phyloP scores from a whole-genome alignment of 2,329 filamentous ascomycete species.

The Aspergillus fumigatus region DNA sequence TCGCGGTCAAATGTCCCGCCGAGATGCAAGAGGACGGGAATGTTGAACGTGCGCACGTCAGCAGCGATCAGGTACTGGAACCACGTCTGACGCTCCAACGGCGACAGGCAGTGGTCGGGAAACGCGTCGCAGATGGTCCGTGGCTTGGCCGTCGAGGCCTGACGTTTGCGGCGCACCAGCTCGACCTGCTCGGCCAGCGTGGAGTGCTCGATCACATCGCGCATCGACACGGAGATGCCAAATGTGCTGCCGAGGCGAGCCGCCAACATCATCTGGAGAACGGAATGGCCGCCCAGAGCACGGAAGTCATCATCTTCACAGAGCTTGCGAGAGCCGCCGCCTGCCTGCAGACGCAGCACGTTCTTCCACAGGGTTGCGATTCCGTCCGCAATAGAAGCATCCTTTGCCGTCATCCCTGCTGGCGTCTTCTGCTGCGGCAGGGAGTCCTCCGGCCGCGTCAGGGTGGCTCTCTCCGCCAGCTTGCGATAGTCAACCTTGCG shows the following conservation, averaged over 20 bases:
- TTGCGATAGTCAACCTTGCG: background rate
- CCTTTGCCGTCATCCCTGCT: background rate
- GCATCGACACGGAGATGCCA: background rate
- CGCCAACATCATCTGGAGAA: slow-evolving; percentile 1
- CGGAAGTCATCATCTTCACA: background rate
- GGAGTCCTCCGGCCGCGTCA: background rate
- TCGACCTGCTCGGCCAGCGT: background rate
- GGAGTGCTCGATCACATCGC: background rate
- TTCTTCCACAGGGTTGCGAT: background rate
- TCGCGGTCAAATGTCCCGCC: background rate
- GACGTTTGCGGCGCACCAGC: background rate
- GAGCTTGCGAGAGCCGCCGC: background rate
- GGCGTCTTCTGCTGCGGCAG: background rate
- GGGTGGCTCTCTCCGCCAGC: background rate
- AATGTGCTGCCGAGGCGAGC: background rate
- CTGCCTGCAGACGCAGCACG: background rate
- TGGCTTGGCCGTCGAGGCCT: background rate
- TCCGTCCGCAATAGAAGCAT: background rate
- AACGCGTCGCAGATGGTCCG: background rate
- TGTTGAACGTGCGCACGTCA: background rate
- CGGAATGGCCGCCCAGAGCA: background rate
- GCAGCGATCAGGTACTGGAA: background rate
- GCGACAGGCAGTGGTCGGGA: background rate
- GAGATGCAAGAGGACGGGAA: background rate
- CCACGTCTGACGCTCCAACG: background rate